Percentiles rank a stretch among this genome's conserved stretches.
phyloP scores from a whole-genome alignment of 2,329 filamentous ascomycete species.

The Arthrobotrys musiformis region DNA sequence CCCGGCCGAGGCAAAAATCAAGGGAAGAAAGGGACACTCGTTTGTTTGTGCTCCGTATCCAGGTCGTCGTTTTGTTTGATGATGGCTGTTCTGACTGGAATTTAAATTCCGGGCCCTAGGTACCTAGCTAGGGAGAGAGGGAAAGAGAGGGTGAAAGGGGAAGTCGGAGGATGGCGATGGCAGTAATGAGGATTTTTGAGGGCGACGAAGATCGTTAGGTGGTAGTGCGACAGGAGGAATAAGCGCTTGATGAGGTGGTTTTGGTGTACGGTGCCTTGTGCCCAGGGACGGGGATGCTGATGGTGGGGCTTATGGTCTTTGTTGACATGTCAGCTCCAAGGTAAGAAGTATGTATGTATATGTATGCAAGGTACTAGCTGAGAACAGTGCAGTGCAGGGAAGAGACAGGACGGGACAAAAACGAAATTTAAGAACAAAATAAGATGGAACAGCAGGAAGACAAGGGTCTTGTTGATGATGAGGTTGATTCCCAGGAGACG shows the following conservation, averaged over 20 bases:
- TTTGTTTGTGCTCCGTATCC: background rate
- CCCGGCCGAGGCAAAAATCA: background rate
- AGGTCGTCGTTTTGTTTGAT: background rate
- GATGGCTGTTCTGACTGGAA: background rate
- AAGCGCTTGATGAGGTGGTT: background rate
- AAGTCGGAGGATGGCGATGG: background rate
- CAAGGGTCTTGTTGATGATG: background rate
- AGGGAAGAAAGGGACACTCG: background rate
- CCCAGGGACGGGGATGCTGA: conserved; percentile 21
- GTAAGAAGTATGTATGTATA: too few species aligned
- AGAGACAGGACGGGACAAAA: conserved; percentile 45
- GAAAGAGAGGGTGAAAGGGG: background rate
- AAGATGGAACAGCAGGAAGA: conserved; percentile 20
- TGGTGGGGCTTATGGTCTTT: conserved; percentile 59
- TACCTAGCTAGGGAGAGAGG: background rate
- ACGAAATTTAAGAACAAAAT: conserved; percentile 11
- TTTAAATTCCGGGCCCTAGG: too few species aligned
- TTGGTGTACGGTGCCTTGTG: conserved; percentile 21
- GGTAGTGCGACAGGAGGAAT: background rate
- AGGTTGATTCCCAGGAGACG: background rate
- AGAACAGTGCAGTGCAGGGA: background rate
- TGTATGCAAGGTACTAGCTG: background rate
- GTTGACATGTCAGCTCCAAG: conserved; percentile 60
- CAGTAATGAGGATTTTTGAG: too few species aligned
- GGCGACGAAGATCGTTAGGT: background rate